A percentile compares a stretch with the other conserved stretches of the same genome.
phyloP scores from a whole-genome alignment of 108 stramenopile species.

The Pseudonitzschia multistriata region DNA sequence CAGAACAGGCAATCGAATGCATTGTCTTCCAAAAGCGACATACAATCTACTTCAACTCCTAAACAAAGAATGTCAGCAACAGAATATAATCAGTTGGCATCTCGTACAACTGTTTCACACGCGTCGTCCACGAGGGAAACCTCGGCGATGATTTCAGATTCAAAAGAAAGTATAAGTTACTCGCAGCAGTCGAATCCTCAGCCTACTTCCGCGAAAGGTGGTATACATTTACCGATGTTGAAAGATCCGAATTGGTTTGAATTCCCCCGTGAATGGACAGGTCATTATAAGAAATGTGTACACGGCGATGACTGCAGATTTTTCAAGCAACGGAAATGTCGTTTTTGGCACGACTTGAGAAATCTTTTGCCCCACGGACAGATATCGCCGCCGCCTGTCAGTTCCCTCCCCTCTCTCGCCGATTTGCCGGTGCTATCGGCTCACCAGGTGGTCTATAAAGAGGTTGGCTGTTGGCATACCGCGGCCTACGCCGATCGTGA shows the following conservation, averaged over 20 bases:
- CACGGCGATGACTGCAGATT: background rate
- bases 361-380: background rate
- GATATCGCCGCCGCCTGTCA: background rate
- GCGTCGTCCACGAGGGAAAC: no score
- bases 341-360: constrained; percentile 4
- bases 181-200: no score
- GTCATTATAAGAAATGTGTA: background rate
- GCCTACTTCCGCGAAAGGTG: no score
- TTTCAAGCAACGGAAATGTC: background rate
- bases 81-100: background rate
- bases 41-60: no score
- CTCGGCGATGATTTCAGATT: no score
- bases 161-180: no score
- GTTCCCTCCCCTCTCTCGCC: background rate
- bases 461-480: background rate
- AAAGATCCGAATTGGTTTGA: background rate
- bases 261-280: background rate
- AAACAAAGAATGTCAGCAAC: background rate
- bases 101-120: no score
- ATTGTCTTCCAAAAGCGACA: no score
- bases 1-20: no score
- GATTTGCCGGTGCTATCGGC: background rate
- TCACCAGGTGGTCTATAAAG: background rate
- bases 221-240: background rate
- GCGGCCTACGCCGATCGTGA: background rate